Evolutionary conservation across 352 stramenopile genomes (phyloP), one percentile per base, ranked within the genome.

Genomic region (Phytophthora sojae): DNA sequence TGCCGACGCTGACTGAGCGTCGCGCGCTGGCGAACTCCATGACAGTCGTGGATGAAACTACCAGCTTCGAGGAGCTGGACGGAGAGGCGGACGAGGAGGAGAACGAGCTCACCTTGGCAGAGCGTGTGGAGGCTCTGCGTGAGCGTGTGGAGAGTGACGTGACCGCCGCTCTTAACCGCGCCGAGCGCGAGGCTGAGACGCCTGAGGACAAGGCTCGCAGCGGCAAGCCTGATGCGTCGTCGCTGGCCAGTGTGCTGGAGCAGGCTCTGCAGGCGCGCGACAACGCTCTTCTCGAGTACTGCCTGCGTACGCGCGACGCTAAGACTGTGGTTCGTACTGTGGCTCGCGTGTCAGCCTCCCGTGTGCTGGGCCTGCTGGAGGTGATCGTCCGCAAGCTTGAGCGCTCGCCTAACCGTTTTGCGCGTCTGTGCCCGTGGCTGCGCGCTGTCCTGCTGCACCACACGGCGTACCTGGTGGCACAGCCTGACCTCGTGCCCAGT

Each of bases 261-360:
- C 89, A 96, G 71, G 88, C 89, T 19, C 73, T 96, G 39, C 88
- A 96, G 74, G 88, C 89, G 39, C 92, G 93, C 64, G 89, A 96
- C 85, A 95, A 95, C 51, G 88, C 88, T 37, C 88, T 95, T 64
- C 73, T 96, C 9, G 89, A 96, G 75, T 93, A 95, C 69, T 92
- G 85, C 65, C 67, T 96, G 57, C 83, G 88, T 51, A 90, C 85
- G 42, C 86, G 85, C 47, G 89, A 96, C 66, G 45, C 62, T 37
- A 96, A 96, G 73, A 82, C 92, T 29, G 87, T 96, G 32, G 68
- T 65, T 23, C 84, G 88, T 52, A 96, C 89, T 58, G 90, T 94
- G 63, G 83, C 88, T 68, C 87, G 88, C 37, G 86, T 96, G 47
- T 73, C 86, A 49, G 81, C 86, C 0, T 86, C 88, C 17, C 90